phyloP scores from a whole-genome alignment of 2,329 filamentous ascomycete species.

The Trichoderma guizhouense region DNA sequence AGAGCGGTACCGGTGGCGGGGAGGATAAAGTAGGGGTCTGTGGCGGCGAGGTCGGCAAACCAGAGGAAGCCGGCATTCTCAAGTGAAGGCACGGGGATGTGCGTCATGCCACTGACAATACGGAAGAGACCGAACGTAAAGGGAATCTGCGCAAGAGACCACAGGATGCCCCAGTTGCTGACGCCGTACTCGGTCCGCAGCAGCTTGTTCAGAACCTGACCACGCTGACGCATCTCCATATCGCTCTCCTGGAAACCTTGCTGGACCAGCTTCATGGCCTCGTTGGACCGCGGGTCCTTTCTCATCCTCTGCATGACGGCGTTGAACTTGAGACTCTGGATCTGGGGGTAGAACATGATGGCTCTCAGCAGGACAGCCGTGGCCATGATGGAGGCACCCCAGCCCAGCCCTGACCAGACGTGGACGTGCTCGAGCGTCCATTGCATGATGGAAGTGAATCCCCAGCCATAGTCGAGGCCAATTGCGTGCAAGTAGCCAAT shows the following conservation, averaged over 20 bases:
- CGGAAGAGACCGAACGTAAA: constrained; percentile 80
- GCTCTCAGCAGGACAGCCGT: constrained; percentile 64
- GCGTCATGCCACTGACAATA: constrained; percentile 68
- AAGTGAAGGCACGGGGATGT: constrained; percentile 76
- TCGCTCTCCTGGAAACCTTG: constrained; percentile 43
- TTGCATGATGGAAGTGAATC: constrained; percentile 70
- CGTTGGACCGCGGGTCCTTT: constrained; percentile 51
- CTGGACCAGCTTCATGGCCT: constrained; percentile 49
- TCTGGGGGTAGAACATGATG: constrained; percentile 60
- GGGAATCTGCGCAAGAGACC: constrained; percentile 51
- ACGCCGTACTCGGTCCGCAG: constrained; percentile 37
- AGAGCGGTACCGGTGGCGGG: constrained; percentile 58
- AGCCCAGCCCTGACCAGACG: constrained; percentile 70
- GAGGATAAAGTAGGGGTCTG: constrained; percentile 75
- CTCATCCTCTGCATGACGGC: constrained; percentile 60
- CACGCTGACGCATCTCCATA: constrained; percentile 35
- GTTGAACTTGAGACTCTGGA: constrained; percentile 34
- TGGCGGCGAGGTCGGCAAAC: constrained; percentile 71
- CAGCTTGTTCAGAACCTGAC: constrained; percentile 35
- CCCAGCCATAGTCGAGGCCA: constrained; percentile 84
- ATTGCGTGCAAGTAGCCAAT: constrained; percentile 80
- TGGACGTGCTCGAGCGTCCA: constrained; percentile 80
- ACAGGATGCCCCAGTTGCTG: constrained; percentile 34
- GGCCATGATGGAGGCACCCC: constrained; percentile 72
- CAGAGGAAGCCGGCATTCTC: constrained; percentile 69